These are phyloP conservation scores for Parascedosporium putredinis DNA, from an alignment of 2,329 filamentous ascomycete genomes.

Conservation along the genomic window DNA sequence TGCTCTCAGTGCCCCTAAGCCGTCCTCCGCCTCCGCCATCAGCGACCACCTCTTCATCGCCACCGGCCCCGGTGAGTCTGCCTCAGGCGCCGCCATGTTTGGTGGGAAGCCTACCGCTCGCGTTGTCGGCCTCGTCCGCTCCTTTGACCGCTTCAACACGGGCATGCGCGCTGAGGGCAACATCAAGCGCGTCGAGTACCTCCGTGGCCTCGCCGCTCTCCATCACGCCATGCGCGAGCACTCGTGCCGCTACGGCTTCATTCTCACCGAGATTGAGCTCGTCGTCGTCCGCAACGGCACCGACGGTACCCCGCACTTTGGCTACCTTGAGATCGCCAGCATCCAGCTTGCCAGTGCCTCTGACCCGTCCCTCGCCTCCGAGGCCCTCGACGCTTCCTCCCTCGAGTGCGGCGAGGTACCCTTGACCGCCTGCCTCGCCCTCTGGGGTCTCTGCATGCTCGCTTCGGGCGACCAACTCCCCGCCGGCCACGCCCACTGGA, in stretches of 20 bases:
- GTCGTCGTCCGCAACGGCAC: conserved; percentile 76
- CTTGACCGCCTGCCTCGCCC: conserved; percentile 61
- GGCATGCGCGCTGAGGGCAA: conserved; percentile 82
- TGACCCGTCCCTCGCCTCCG: conserved; percentile 12
- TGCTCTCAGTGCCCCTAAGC: conserved; percentile 34
- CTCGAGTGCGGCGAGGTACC: conserved; percentile 28
- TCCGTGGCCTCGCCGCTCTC: conserved; percentile 73
- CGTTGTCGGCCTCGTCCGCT: conserved; percentile 77
- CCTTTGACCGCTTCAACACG: conserved; percentile 90
- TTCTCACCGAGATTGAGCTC: conserved; percentile 91
- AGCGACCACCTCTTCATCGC: conserved; percentile 55
- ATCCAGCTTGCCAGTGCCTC: conserved; percentile 42
- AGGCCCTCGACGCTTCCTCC: conserved; percentile 17
- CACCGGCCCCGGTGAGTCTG: conserved; percentile 46
- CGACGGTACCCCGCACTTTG: conserved; percentile 67
- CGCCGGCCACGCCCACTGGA: conserved; percentile 50
- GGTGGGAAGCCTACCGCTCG: conserved; percentile 41
- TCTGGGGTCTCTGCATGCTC: conserved; percentile 70
- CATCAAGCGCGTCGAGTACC: conserved; percentile 78
- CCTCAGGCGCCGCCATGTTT: conserved; percentile 42
- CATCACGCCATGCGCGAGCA: conserved; percentile 92
- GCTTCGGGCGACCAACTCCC: conserved; percentile 49
- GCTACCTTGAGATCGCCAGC: conserved; percentile 67
- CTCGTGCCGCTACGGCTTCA: conserved; percentile 87
- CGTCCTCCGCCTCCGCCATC: conserved; percentile 20